Evolutionary conservation across 192 early-diverging fungal species (phyloP), one percentile per base, ranked within the genome.

Genomic region (Cladochytrium replicatum): DNA sequence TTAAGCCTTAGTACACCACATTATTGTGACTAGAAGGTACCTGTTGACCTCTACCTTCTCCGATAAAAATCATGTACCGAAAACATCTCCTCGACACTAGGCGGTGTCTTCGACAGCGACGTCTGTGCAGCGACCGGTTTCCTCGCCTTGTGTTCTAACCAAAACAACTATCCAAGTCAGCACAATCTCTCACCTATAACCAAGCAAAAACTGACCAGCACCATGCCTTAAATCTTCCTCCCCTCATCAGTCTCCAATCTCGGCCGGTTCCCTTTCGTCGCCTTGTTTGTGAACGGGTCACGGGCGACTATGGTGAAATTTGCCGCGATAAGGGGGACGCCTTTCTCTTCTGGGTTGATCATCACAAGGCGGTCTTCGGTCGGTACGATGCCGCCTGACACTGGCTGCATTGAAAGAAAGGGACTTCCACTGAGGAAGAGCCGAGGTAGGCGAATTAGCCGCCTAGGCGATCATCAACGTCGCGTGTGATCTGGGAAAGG

Each of bases 291-390:
- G 26, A 63, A 48, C 4, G 85, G 69, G 60, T 91, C 81, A 23
- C 79, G 64, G 1, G 84, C 82, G 26, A 87, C 91, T 88, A 92
- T 95, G 3, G 85, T 89, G 54, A 95, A 90, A 50, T 84, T 78
- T n/a, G 89, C 86, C 11, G 73, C 65, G 15, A 92, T 65, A 46
- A 88, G 78, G 3, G 77, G 71, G 34, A 82, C 64, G 8, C 52
- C 47, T 5, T 55, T 44, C 19, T 61, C 32, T 48, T 46, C 62
- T 1, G 61, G 34, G 29, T 65, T n/a, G n/a, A n/a, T n/a, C n/a
- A n/a, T n/a, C n/a, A n/a, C n/a, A n/a, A n/a, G n/a, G n/a, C n/a
- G n/a, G 32, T 51, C 46, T 29, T 67, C 50, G 3, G 26, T 66
- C 4, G 34, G 40, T 22, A 15, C 9, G 8, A 50, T 21, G 9